Base-by-base conservation (phyloP, 257 asterid genomes). In the Thymus mandschuricus region DNA sequence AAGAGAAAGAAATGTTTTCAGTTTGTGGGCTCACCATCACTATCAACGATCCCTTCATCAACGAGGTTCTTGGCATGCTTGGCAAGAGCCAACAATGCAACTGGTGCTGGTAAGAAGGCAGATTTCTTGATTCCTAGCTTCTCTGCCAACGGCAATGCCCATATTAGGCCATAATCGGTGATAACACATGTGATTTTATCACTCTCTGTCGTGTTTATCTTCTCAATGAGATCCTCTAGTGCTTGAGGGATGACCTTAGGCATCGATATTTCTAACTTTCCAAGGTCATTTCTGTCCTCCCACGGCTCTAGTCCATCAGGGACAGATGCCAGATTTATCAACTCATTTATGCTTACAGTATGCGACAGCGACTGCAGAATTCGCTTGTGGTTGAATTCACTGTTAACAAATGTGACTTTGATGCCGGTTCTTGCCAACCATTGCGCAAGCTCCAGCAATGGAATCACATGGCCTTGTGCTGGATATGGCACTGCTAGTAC, bases 401-500 rank as follows among this genome's bases (percentile, higher is more conserved):
- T 75, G 79, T 86, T 86, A 34, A 88, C 87, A 57, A 90, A 78
- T 0, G 91, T 88, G 71, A 83, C 81, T 66, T 52, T 73, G 81
- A 84, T 56, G 31, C 91, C 89, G 2, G 75, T 76, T 29, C 57
- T 55, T 33, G 80, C 87, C 61, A 83, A 65, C 38, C 82, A 68
- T 11, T 78, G 83, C 4, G 89, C 76, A 1, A 90, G 75, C 66
- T 90, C 95, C 92, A 86, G 59, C 52, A 88, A 6, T 0, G 95
- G 92, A 50, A 90, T 81, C 3, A 90, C 95, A 74, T 88, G 95
- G 52, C 95, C 97, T 71, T 90, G 97, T 64, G 91, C 95, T 69
- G 95, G 97, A 78, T 76, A 86, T 9, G 96, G 89, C 31, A 89
- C 30, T 8, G 78, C 84, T 35, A 87, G 2, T 61, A 86, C 79